phyloP scores from a whole-genome alignment of 352 stramenopile genomes.

The Phytophthora quininea region DNA sequence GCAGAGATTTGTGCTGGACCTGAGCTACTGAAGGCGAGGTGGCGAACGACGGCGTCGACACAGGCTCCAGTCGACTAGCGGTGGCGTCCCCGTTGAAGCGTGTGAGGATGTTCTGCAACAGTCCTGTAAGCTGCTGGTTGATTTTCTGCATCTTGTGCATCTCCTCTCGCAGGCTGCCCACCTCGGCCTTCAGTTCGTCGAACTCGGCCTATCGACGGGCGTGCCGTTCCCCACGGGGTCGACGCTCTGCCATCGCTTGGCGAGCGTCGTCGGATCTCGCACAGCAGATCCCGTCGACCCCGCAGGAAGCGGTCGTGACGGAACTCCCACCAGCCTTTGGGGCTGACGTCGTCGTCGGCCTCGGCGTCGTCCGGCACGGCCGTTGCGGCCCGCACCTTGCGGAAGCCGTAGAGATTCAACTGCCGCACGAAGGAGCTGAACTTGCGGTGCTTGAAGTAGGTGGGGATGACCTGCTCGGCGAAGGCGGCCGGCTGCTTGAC shows the following conservation, averaged over 20 bases:
- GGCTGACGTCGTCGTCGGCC: constrained; percentile 46
- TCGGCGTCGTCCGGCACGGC: not conserved
- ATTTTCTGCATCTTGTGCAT: constrained; percentile 73
- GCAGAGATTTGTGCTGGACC: constrained; percentile 19
- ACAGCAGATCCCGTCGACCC: constrained; percentile 67
- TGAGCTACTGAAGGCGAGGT: constrained; percentile 21
- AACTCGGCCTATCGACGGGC: constrained; percentile 67
- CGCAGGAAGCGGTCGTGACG: constrained; percentile 85
- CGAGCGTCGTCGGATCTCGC: constrained; percentile 75
- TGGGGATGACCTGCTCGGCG: constrained; percentile 85
- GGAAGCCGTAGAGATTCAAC: constrained; percentile 93
- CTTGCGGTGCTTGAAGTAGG: constrained; percentile 94
- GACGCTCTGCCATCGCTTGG: constrained; percentile 21
- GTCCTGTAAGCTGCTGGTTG: constrained; percentile 60
- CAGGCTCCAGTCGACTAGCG: constrained; percentile 14
- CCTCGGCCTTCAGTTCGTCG: constrained; percentile 69
- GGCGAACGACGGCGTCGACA: constrained; percentile 8
- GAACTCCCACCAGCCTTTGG: constrained; percentile 87
- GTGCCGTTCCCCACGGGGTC: constrained; percentile 27
- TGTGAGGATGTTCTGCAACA: constrained; percentile 62
- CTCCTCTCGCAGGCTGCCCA: constrained; percentile 61
- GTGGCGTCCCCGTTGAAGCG: constrained; percentile 29
- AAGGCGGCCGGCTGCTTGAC: constrained; percentile 89
- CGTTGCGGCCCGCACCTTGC: constrained; percentile 60
- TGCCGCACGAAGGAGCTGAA: constrained; percentile 94